phyloP scores from a whole-genome alignment of 768 basidiomycete species.

The Calocybe cyanea region DNA sequence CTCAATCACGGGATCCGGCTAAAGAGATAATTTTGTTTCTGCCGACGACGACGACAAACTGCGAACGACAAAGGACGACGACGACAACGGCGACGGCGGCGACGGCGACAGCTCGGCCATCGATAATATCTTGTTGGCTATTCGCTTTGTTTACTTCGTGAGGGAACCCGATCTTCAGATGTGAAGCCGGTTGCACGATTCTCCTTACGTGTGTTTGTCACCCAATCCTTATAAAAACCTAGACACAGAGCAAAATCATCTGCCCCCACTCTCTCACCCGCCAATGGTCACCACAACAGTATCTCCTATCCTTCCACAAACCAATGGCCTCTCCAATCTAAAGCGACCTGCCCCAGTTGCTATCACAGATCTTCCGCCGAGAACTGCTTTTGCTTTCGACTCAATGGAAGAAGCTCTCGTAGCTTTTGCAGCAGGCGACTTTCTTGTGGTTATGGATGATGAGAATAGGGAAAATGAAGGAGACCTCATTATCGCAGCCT shows the following conservation, averaged over 20 bases:
- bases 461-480: conserved; percentile 96
- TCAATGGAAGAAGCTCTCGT: conserved; percentile 73
- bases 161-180: too few species aligned
- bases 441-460: conserved; percentile 97
- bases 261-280: not conserved
- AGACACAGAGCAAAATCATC: too few species aligned
- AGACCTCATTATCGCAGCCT: conserved; percentile 87
- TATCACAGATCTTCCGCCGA: conserved; percentile 22
- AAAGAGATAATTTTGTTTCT: too few species aligned
- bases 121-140: not conserved
- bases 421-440: conserved; percentile 78
- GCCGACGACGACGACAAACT: conserved; percentile 25
- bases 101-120: not conserved
- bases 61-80: conserved; percentile 20
- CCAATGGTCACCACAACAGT: conserved; percentile 14
- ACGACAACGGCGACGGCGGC: not conserved
- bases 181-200: too few species aligned
- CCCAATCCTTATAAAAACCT: too few species aligned
- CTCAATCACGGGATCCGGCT: too few species aligned
- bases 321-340: conserved; percentile 3
- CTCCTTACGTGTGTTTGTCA: too few species aligned
- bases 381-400: conserved; percentile 66
- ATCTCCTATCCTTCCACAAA: not conserved
- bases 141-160: too few species aligned
- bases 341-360: conserved; percentile 33